Base-by-base conservation (phyloP, 306 rosid species). In the Acacia crassicarpa region DNA sequence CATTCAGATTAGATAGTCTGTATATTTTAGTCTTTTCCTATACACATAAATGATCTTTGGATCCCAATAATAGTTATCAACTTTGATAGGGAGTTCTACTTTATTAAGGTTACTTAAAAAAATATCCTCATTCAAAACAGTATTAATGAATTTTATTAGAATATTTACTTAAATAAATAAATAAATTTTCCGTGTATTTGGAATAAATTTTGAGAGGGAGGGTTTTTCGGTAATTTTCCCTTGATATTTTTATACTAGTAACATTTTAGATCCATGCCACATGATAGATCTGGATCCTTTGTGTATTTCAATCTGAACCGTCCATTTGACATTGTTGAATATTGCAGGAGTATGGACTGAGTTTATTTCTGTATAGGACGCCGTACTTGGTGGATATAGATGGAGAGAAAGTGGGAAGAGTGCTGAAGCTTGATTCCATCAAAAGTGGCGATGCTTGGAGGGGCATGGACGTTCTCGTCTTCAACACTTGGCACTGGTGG, bases 401-500 rank as follows among this genome's bases (percentile, higher is more conserved):
- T 11, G 82, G 67, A 7, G 99, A 91, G 82, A 84, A 72, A 5
- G 87, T 71, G 14, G 97, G 97, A 4, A 76, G 77, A 16, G 98
- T 95, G 6, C 74, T 95, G 79, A 95, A 93, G 83, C 84, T 95
- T 1, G 94, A 91, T 77, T 92, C 98, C 6, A 95, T 95, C 0
- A 88, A 80, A 83, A 81, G 85, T 8, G 99, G 98, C 43, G 83
- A 88, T 1, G 94, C 91, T 0, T 95, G 99, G 99, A 86, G 88
- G 77, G 98, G 96, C 51, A 91, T 95, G 99, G 93, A 95, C 77
- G 81, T 88, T 6, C 75, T 95, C 41, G 38, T 95, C 48, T 95
- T 95, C 80, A 94, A 95, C 92, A 87, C 96, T 19, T 95, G 99
- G 99, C 99, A 95, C 8, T 95, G 99, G 99, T 95, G 99, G 99